These are phyloP conservation scores for Mortierella sp. DNA, from an alignment of 371 early-diverging fungal species.

Conservation along the genomic window DNA sequence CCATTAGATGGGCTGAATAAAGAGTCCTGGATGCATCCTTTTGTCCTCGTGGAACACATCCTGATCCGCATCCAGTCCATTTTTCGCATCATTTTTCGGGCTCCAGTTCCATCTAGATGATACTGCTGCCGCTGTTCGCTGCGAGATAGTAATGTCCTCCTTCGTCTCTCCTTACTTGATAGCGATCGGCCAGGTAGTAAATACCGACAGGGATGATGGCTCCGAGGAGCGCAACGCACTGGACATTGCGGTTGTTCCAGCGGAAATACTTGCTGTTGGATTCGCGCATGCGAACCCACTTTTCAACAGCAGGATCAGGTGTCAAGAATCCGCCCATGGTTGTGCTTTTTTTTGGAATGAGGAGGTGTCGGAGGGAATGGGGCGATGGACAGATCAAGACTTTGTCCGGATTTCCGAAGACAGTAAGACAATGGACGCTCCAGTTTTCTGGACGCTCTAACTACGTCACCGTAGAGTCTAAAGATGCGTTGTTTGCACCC, in stretches of 20 bases:
- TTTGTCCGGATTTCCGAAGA: too few relatives aligned
- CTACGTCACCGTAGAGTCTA: too few relatives aligned
- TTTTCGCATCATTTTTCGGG: too few relatives aligned
- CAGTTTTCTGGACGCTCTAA: too few relatives aligned
- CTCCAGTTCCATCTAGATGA: background rate
- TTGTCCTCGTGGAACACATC: too few relatives aligned
- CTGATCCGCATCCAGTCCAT: too few relatives aligned
- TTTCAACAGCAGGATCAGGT: slow-evolving; percentile 70
- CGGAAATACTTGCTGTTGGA: slow-evolving; percentile 65
- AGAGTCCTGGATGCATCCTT: too few relatives aligned
- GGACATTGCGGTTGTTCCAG: slow-evolving; percentile 64
- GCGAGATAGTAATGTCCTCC: background rate
- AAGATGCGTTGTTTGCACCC: too few relatives aligned
- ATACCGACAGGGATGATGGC: slow-evolving; percentile 65
- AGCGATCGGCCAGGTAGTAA: slow-evolving; percentile 57
- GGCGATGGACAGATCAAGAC: too few relatives aligned
- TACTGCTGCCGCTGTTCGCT: background rate
- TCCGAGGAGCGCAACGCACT: slow-evolving; percentile 59
- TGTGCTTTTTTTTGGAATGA: slow-evolving; percentile 1
- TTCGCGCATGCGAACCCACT: slow-evolving; percentile 74
- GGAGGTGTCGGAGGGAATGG: background rate
- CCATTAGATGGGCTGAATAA: too few relatives aligned
- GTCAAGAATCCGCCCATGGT: slow-evolving; percentile 51
- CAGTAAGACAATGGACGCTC: background rate
- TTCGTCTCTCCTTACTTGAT: slow-evolving; percentile 57